phyloP scores from a whole-genome alignment of 495 filamentous ascomycete genomes.

The Eremomyces bilateralis region DNA sequence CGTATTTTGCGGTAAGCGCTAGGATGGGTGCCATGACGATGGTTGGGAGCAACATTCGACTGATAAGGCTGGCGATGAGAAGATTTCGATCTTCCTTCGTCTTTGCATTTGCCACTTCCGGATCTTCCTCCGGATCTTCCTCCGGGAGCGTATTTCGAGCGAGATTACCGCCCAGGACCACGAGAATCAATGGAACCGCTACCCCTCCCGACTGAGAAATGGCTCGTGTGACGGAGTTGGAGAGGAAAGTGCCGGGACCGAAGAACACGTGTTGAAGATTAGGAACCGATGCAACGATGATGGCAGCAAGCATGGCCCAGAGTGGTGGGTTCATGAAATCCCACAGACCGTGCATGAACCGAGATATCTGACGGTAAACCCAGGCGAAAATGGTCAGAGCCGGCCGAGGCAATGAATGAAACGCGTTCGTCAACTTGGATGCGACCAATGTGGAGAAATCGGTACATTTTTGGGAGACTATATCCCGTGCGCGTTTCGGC shows the following conservation, averaged over 20 bases:
- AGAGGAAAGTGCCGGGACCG: slow-evolving; percentile 67
- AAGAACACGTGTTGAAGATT: slow-evolving; percentile 70
- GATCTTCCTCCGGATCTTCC: slow-evolving; percentile 40
- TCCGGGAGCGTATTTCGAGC: slow-evolving; percentile 33
- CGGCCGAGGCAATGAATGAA: slow-evolving; percentile 32
- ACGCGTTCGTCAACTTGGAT: slow-evolving; percentile 7
- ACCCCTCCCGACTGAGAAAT: slow-evolving; percentile 70
- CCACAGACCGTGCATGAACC: slow-evolving; percentile 28
- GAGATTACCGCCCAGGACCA: slow-evolving; percentile 89
- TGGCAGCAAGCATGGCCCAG: slow-evolving; percentile 83
- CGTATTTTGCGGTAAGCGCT: slow-evolving; percentile 75
- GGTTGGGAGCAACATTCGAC: slow-evolving; percentile 81
- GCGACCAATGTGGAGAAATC: slow-evolving; percentile 5
- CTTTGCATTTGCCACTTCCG: too few relatives aligned
- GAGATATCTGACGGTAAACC: slow-evolving; percentile 11
- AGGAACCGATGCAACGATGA: slow-evolving; percentile 81
- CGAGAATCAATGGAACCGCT: slow-evolving; percentile 83
- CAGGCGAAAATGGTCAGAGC: slow-evolving; percentile 22
- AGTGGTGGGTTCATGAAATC: slow-evolving; percentile 96
- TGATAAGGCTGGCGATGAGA: slow-evolving; percentile 64
- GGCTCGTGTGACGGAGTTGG: slow-evolving; percentile 80
- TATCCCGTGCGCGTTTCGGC: slow-evolving; percentile 1
- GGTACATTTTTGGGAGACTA: neutral
- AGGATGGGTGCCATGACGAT: slow-evolving; percentile 86
- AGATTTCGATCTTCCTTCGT: slow-evolving; percentile 43